phyloP scores from a whole-genome alignment of 345 rosid genomes.

The Melaleuca quinquenervia region DNA sequence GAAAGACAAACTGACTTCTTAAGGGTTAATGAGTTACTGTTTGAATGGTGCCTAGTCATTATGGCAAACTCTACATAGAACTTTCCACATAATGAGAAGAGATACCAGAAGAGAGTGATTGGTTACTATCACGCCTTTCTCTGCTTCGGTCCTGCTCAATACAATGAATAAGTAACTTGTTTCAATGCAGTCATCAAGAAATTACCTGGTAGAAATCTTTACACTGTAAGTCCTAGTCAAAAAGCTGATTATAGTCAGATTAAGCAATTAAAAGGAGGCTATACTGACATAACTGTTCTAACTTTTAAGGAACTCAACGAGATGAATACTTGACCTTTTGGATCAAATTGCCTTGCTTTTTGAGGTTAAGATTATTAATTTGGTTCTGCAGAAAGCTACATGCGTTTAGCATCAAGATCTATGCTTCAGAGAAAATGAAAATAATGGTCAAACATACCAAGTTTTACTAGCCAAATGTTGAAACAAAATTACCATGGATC shows the following conservation, averaged over 20 bases:
- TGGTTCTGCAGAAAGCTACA: background rate
- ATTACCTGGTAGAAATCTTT: background rate
- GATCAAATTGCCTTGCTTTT: background rate
- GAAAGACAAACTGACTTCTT: background rate
- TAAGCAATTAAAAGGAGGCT: background rate
- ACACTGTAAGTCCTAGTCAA: background rate
- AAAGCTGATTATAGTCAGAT: background rate
- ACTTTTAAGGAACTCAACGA: background rate
- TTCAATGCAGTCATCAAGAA: background rate
- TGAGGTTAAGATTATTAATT: background rate
- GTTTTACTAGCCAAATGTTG: background rate
- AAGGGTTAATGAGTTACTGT: background rate
- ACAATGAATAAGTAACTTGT: background rate
- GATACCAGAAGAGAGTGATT: constrained; percentile 82
- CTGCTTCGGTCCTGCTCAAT: constrained; percentile 76
- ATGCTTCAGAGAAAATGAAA: background rate
- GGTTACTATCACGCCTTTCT: constrained; percentile 81
- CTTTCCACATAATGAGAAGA: background rate
- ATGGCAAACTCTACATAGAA: background rate
- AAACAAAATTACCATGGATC: background rate
- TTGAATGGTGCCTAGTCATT: background rate
- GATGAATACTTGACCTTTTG: background rate
- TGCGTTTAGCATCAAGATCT: background rate
- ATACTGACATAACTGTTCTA: background rate
- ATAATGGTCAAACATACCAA: background rate